These are phyloP conservation scores for Boletellus emodensis DNA, from an alignment of 768 basidiomycete genomes.

Conservation along the genomic window DNA sequence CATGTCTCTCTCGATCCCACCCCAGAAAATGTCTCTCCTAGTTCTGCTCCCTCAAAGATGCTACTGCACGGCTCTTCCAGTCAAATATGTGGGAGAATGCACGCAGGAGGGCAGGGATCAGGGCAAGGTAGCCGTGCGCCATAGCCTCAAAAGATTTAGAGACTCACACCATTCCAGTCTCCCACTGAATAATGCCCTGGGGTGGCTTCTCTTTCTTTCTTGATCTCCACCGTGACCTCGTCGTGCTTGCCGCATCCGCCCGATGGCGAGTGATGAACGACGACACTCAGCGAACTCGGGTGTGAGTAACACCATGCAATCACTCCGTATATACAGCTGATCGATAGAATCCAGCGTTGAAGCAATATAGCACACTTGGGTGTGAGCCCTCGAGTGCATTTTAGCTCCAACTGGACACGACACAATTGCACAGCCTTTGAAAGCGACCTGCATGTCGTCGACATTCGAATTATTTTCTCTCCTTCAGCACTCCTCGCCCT, in stretches of 20 bases:
- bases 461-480: background rate
- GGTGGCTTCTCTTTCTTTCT: background rate
- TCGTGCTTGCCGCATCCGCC: constrained; percentile 13
- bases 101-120: constrained; percentile 16
- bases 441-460: constrained; percentile 5
- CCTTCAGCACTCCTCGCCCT: background rate
- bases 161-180: constrained; percentile 7
- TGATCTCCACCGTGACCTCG: background rate
- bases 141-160: constrained; percentile 2
- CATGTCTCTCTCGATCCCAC: constrained; percentile 13
- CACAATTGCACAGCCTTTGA: constrained; percentile 23
- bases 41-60: background rate
- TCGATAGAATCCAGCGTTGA: constrained; percentile 1
- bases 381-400: constrained; percentile 8
- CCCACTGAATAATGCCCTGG: background rate
- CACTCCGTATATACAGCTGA: constrained; percentile 16
- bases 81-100: background rate
- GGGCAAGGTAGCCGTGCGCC: constrained; percentile 22
- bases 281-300: background rate
- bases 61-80: background rate
- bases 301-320: constrained; percentile 7
- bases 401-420: constrained; percentile 6
- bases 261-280: constrained; percentile 21
- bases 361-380: background rate
- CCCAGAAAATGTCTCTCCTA: constrained; percentile 1